Percentiles rank a stretch among this genome's conserved stretches.
These are phyloP conservation scores for Cucurbitaria berberidis DNA, from an alignment of 2,329 filamentous ascomycete species.

Conservation along the genomic window DNA sequence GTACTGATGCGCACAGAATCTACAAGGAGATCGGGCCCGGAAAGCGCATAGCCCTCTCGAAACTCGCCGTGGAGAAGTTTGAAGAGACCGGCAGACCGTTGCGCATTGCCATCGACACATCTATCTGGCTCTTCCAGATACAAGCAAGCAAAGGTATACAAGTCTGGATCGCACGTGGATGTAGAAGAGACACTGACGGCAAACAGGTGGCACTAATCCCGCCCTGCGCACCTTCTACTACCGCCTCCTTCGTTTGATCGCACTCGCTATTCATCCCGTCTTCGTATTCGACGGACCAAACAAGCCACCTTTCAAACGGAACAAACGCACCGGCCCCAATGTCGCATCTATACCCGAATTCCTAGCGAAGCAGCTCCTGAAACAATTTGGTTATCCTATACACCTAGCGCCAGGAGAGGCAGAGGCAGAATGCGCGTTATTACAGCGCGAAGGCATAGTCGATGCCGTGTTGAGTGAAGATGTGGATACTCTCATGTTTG, in stretches of 20 bases:
- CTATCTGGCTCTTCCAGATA: conserved; percentile 96
- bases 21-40: conserved; percentile 88
- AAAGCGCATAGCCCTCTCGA: conserved; percentile 78
- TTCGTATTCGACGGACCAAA: conserved; percentile 91
- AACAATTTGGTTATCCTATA: conserved; percentile 80
- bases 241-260: conserved; percentile 77
- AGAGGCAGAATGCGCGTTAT: conserved; percentile 89
- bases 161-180: background rate
- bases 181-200: conserved; percentile 18
- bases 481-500: conserved; percentile 98
- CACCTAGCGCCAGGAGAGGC: conserved; percentile 94
- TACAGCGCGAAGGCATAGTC: conserved; percentile 72
- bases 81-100: conserved; percentile 73
- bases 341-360: conserved; percentile 72
- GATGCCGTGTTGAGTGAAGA: conserved; percentile 96
- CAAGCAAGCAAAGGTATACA: conserved; percentile 74
- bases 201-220: conserved; percentile 79
- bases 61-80: conserved; percentile 79
- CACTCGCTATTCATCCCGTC: conserved; percentile 79
- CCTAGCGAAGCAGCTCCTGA: conserved; percentile 82
- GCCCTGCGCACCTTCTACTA: conserved; percentile 93
- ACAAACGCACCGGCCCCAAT: conserved; percentile 71
- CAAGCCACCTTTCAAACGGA: conserved; percentile 86
- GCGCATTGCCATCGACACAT: conserved; percentile 88
- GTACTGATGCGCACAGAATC: conserved; percentile 64